Evolutionary conservation across 2,329 filamentous ascomycete genomes (phyloP), one percentile per base, ranked within the genome.

Genomic region (Dactylellina cionopaga): DNA sequence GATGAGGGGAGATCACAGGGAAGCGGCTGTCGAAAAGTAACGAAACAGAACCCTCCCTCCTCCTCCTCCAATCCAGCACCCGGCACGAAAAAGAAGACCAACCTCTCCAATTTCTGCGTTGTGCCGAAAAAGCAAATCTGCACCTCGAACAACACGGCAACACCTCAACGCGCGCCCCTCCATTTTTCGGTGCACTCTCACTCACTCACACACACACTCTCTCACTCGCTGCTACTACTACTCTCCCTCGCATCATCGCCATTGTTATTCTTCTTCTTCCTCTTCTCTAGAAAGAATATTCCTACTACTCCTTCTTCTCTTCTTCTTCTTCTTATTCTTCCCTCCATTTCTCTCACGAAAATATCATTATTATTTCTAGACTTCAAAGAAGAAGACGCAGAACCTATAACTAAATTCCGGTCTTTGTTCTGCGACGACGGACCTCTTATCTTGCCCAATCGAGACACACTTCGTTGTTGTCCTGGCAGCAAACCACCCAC

Each of bases 31-130:
- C 47, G 59, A 64, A 52, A 35, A 55, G 19, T 55, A 55, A 41
- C 51, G 51, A 55, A 41, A 55, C 47, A 52, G 47, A 52, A 22
- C n/a, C n/a, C n/a, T n/a, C 41, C 13, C 10, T 5, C 39, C 6
- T 17, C 39, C 7, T 17, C 22, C 27, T 9, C 22, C 27, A 27
- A 13, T 5, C 4, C 27, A 49, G 2, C 6, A 49, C 10, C 46
- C 33, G 31, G 10, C 15, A 43, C 24, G 44, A 19, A 19, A n/a
- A 17, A 49, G 7, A n/a, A 15, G 43, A 39, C 66, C 66, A 71
- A 51, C 66, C 66, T 58, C 66, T 62, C 51, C 33, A 51, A 64
- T 64, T 70, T 58, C 47, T 71, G 66, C 27, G 66, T 71, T 71
- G 66, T 35, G 56, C 46, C 37, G 52, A 70, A 70, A 70, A 70